Base-by-base conservation (phyloP, 2,329 filamentous ascomycete genomes). In the Ambrosiella xylebori region DNA sequence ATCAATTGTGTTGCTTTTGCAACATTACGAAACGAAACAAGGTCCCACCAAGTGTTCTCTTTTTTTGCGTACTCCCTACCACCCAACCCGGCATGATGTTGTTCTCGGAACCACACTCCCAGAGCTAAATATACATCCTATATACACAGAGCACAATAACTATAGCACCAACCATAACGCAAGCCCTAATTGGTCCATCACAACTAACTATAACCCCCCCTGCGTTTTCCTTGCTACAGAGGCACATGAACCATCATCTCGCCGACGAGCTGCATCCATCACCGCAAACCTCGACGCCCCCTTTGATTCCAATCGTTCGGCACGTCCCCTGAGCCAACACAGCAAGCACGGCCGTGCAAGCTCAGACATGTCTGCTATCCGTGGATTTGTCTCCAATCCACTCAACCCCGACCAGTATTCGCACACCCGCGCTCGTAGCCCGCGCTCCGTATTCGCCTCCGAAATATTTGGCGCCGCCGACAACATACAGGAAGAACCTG, bases 311-410 rank as follows among this genome's bases (percentile, higher is more conserved):
- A 67, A 70, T 57, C 73, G 71, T 57, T 57, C 73, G 27, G 54
- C 54, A 37, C 54, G 79, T 63, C 77, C 81, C 53, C 68, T 78
- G 49, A 81, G 78, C 64, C 74, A 81, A 62, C 75, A 80, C 65
- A 83, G 75, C 71, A 85, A 77, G 65, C 81, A 85, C 68, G 83
- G 78, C 66, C 80, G 84, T 63, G 80, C 84, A 58, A 86, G 82
- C 69, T 87, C 84, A 57, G 84, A 88, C 67, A 76, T 82, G 63
- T 84, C 82, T 54, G 68, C 79, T 51, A 70, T 80, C 59, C 77
- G 76, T 61, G 78, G 75, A 59, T 76, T 76, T 63, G 70, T 74
- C 53, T 73, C 73, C 59, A 71, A 75, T 62, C 71, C 76, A 62
- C 71, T 70, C 59, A 69, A 70, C 39, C 70, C 57, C 19, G 68